phyloP scores from a whole-genome alignment of 2,329 filamentous ascomycete genomes.

The Cladorrhinum sp. region DNA sequence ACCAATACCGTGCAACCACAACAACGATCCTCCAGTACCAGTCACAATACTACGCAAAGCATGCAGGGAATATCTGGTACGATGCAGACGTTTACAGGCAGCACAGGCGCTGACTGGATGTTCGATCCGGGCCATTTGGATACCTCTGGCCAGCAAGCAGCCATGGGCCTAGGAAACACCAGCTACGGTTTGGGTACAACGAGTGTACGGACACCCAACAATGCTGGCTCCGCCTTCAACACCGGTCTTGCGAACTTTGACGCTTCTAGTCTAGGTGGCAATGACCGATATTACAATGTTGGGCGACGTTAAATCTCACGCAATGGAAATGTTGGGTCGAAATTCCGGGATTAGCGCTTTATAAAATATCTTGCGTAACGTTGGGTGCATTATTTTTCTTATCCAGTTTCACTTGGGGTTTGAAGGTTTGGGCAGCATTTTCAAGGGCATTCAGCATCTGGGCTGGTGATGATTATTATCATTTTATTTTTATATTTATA shows the following conservation, averaged over 20 bases:
- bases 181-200: constrained; percentile 29
- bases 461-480: not conserved
- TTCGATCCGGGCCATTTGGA: constrained; percentile 33
- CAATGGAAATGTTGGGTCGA: not conserved
- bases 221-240: constrained; percentile 24
- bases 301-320: constrained; percentile 20
- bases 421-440: not conserved
- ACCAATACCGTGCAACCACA: constrained; percentile 8
- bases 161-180: constrained; percentile 26
- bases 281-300: constrained; percentile 24
- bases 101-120: constrained; percentile 23
- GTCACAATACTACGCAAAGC: constrained; percentile 19
- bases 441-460: not conserved
- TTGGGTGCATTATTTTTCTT: not conserved
- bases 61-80: constrained; percentile 22
- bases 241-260: constrained; percentile 30
- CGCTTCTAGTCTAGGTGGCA: constrained; percentile 24
- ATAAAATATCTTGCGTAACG: too few relatives aligned
- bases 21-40: constrained; percentile 21
- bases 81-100: constrained; percentile 22
- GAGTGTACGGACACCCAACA: constrained; percentile 28
- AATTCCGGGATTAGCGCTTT: not conserved
- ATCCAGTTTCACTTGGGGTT: not conserved
- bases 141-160: constrained; percentile 22
- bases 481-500: not conserved